These are phyloP conservation scores for Aureobasidium lini DNA, from an alignment of 2,329 filamentous ascomycete species.

Conservation along the genomic window DNA sequence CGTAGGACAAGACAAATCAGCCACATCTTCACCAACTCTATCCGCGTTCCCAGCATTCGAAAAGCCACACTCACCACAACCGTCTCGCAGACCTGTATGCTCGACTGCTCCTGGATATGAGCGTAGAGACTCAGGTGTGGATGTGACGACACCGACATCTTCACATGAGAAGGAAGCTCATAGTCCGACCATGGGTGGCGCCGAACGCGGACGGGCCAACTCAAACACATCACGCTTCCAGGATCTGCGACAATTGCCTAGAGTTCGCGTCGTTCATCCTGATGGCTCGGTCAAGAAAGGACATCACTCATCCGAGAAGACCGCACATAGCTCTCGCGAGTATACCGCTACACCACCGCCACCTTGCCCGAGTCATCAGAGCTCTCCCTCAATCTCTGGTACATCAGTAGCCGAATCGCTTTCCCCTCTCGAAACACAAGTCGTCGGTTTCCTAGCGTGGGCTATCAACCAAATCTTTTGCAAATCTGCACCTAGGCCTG, in stretches of 20 bases:
- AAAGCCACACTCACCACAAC: neutral
- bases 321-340: slow-evolving; percentile 19
- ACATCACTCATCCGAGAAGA: neutral
- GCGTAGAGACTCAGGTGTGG: slow-evolving; percentile 5
- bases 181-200: neutral
- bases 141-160: neutral
- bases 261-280: slow-evolving; percentile 23
- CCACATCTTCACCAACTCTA: neutral
- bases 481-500: slow-evolving; percentile 6
- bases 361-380: slow-evolving; percentile 14
- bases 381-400: neutral
- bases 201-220: neutral
- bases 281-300: neutral
- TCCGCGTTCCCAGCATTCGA: neutral
- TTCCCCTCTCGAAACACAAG: neutral
- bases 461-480: neutral
- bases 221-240: slow-evolving; percentile 8
- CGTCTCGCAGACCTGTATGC: neutral
- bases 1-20: neutral
- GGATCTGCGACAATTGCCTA: slow-evolving; percentile 20
- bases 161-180: neutral
- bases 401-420: neutral
- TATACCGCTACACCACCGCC: slow-evolving; percentile 15
- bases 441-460: neutral
- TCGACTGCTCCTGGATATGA: neutral